These are phyloP conservation scores for Chytriomyces sp. DNA, from an alignment of 192 early-diverging fungal genomes.

Conservation along the genomic window DNA sequence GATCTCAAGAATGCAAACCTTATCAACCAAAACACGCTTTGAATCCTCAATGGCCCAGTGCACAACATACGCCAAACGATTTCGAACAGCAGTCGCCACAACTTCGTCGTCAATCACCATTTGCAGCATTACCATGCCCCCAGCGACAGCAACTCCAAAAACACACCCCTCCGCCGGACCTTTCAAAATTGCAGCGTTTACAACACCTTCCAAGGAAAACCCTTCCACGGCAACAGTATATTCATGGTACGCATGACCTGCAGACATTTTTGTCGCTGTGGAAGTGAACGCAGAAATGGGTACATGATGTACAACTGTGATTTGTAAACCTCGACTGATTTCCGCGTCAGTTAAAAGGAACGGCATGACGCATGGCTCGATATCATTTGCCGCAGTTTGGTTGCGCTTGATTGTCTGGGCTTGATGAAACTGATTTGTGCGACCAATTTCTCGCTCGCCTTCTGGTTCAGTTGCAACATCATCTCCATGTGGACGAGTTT, in stretches of 20 bases:
- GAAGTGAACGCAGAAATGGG: not conserved
- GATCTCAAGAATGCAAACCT: constrained; percentile 13
- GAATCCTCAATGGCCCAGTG: constrained; percentile 22
- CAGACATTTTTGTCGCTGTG: not conserved
- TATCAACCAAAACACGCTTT: constrained; percentile 16
- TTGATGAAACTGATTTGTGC: constrained; percentile 7
- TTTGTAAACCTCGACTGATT: constrained; percentile 5
- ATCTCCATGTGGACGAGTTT: not conserved
- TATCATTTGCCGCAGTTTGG: not conserved
- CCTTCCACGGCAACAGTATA: constrained; percentile 16
- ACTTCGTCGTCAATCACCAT: constrained; percentile 6
- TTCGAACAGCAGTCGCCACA: constrained; percentile 7
- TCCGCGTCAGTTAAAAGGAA: constrained; percentile 17
- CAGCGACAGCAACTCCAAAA: constrained; percentile 12
- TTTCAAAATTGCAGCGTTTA: constrained; percentile 1
- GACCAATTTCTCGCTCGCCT: constrained; percentile 20
- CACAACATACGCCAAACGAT: constrained; percentile 19
- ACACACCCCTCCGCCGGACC: not conserved
- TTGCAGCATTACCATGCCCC: constrained; percentile 15
- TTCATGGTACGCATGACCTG: not conserved
- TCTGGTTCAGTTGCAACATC: not conserved
- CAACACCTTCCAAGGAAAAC: constrained; percentile 11
- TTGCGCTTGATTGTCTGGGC: not conserved
- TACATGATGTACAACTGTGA: constrained; percentile 20
- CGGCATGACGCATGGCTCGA: not conserved